A percentile compares a stretch with the other conserved stretches of the same genome.
phyloP scores from a whole-genome alignment of 2,329 filamentous ascomycete species.

The Alternaria brassicicola region DNA sequence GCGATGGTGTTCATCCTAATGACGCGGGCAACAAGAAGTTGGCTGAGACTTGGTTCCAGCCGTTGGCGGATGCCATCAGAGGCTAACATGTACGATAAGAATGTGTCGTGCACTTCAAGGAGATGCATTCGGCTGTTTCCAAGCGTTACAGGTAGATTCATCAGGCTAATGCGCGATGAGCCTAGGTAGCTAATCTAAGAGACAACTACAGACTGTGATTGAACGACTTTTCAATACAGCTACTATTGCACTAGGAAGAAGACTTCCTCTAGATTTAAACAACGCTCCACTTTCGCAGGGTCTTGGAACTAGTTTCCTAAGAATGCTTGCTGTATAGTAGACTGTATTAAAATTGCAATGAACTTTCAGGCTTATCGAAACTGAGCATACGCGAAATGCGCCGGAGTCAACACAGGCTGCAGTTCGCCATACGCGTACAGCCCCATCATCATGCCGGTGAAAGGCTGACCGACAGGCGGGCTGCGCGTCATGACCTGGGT shows the following conservation, averaged over 20 bases:
- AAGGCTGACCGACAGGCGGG: slow-evolving; percentile 50
- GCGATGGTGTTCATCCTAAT: slow-evolving; percentile 37
- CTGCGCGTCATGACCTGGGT: slow-evolving; percentile 45
- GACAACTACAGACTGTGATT: too few species aligned
- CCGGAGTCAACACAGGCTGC: slow-evolving; percentile 50
- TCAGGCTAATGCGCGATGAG: too few species aligned
- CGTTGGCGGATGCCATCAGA: slow-evolving; percentile 14
- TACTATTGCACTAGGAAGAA: too few species aligned
- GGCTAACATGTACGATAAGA: not conserved
- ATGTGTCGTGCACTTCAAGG: not conserved
- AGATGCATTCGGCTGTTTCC: not conserved
- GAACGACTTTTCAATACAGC: too few species aligned
- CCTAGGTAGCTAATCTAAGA: too few species aligned
- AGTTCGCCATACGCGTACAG: slow-evolving; percentile 54
- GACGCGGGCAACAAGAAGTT: slow-evolving; percentile 24
- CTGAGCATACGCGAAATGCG: slow-evolving; percentile 47
- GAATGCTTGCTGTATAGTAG: not conserved
- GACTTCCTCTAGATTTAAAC: too few species aligned
- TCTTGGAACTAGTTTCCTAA: not conserved
- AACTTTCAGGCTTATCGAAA: slow-evolving; percentile 4
- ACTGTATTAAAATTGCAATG: not conserved
- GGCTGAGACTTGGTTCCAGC: slow-evolving; percentile 18
- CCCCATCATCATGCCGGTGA: slow-evolving; percentile 56
- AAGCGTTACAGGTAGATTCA: too few species aligned
- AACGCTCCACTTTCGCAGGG: too few species aligned